Base-by-base conservation (phyloP, 371 early-diverging fungal species). In the Mortierella polycephala region DNA sequence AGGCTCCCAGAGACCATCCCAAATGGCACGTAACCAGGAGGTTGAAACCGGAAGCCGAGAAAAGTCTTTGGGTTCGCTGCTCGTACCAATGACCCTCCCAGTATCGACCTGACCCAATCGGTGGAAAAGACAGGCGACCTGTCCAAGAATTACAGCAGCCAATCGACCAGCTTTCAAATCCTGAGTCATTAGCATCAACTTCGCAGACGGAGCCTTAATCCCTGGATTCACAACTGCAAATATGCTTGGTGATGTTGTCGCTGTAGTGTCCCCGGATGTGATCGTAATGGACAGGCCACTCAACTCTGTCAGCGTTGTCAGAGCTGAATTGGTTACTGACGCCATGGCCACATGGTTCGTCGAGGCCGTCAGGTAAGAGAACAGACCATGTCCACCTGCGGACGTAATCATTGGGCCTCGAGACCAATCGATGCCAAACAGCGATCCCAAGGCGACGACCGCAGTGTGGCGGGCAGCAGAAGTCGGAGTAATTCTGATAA, bases 1-100 rank as follows among this genome's bases (percentile, higher is more conserved):
- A 0, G 80, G 80, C 23, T 69, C 73, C 80, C 80, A 79, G 5
- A 73, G 59, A 7, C 66, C 73, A 42, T 79, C 80, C 69, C 69
- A 89, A 2, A 86, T 76, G 1, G 85, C 86, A 23, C 88, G 81
- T 39, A 89, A 52, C 74, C 84, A 88, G 46, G 88, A 88, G 0
- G 87, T 86, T 21, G 83, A 83, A 46, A 81, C 76, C 45, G 81
- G 83, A 14, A 89, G 58, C 11, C 89, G 83, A 14, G 76, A 70
- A 40, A 87, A 89, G 7, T 82, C 77, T 23, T 79, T 82, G 8
- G 89, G 88, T 46, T 89, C 89, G 3, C 81, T 82, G 42, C 80
- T 79, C n/a, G 80, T 73, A 3, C 80, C 80, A 41, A 73, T 66
- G 13, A 73, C 73, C 47, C 66, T 68, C 16, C 80, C 80, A 1